These are phyloP conservation scores for Termitomyces sp. DNA, from an alignment of 768 basidiomycete species.

Conservation along the genomic window DNA sequence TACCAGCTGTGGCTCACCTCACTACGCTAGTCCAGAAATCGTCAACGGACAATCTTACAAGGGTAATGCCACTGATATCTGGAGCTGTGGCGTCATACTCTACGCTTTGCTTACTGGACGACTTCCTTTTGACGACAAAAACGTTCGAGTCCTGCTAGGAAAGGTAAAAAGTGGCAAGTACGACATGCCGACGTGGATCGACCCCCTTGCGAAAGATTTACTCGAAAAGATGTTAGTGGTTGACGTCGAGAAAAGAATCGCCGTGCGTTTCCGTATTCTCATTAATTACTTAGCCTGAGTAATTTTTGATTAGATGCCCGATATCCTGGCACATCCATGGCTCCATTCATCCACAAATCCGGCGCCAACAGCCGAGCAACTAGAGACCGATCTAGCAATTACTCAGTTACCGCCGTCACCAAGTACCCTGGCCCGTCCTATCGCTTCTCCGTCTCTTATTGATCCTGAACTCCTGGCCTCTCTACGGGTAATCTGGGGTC, in stretches of 20 bases:
- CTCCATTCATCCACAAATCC: conserved; percentile 35
- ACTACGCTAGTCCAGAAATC: conserved; percentile 97
- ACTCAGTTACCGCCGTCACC: conserved; percentile 61
- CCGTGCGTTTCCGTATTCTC: conserved; percentile 44
- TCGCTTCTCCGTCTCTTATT: conserved; percentile 65
- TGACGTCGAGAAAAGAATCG: conserved; percentile 76
- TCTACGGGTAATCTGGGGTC: conserved; percentile 81
- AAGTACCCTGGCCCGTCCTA: conserved; percentile 66
- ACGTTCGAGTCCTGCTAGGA: conserved; percentile 68
- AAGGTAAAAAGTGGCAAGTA: conserved; percentile 90
- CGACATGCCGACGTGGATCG: conserved; percentile 78
- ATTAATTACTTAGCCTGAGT: conserved; percentile 3
- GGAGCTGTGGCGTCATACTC: conserved; percentile 95
- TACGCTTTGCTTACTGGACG: conserved; percentile 87
- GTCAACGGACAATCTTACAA: conserved; percentile 88
- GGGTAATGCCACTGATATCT: conserved; percentile 91
- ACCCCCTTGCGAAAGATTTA: conserved; percentile 82
- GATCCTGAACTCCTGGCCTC: conserved; percentile 78
- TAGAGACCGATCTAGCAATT: conserved; percentile 17
- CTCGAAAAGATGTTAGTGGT: conserved; percentile 86
- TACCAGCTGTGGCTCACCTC: conserved; percentile 95
- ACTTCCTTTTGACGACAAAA: conserved; percentile 93
- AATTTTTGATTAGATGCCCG: conserved; percentile 61
- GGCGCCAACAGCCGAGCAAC: conserved; percentile 18
- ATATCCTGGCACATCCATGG: conserved; percentile 88